These are phyloP conservation scores for Rosa chinensis DNA, from an alignment of 306 rosid genomes.

Conservation along the genomic window DNA sequence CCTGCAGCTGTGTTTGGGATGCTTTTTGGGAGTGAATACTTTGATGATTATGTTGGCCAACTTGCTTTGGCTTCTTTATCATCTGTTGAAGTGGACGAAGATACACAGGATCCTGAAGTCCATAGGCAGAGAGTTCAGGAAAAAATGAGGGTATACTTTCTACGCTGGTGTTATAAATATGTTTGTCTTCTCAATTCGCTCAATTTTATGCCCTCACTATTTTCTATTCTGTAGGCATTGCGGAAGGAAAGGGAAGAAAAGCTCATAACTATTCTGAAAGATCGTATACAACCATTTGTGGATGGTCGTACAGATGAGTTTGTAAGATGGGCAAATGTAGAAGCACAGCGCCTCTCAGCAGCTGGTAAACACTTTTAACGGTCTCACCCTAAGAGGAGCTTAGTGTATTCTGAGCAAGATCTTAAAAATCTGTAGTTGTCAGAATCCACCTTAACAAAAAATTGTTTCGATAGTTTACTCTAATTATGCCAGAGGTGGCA, in stretches of 20 bases:
- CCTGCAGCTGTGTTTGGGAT: slow-evolving; percentile 92
- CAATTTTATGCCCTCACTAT: slow-evolving; percentile 20
- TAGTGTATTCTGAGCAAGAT: slow-evolving; percentile 7
- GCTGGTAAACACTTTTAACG: slow-evolving; percentile 55
- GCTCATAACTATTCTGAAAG: slow-evolving; percentile 56
- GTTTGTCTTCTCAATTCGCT: background rate
- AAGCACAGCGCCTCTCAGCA: slow-evolving; percentile 69
- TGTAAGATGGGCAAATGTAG: slow-evolving; percentile 63
- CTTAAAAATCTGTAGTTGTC: background rate
- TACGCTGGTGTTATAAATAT: slow-evolving; percentile 8
- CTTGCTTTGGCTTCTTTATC: slow-evolving; percentile 77
- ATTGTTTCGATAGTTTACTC: background rate
- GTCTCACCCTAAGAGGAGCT: slow-evolving; percentile 4
- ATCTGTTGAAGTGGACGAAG: slow-evolving; percentile 65
- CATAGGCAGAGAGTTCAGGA: slow-evolving; percentile 60
- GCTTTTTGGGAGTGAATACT: slow-evolving; percentile 90
- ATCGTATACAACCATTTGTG: slow-evolving; percentile 70
- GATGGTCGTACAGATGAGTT: slow-evolving; percentile 68
- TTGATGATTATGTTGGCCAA: slow-evolving; percentile 88
- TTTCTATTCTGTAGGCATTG: slow-evolving; percentile 44
- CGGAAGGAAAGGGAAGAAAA: slow-evolving; percentile 84
- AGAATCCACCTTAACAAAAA: background rate
- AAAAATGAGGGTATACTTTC: slow-evolving; percentile 57
- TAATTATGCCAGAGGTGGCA: background rate
- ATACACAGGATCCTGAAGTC: slow-evolving; percentile 48